These are phyloP conservation scores for Cinchona pubescens DNA, from an alignment of 257 asterid species.

Conservation along the genomic window DNA sequence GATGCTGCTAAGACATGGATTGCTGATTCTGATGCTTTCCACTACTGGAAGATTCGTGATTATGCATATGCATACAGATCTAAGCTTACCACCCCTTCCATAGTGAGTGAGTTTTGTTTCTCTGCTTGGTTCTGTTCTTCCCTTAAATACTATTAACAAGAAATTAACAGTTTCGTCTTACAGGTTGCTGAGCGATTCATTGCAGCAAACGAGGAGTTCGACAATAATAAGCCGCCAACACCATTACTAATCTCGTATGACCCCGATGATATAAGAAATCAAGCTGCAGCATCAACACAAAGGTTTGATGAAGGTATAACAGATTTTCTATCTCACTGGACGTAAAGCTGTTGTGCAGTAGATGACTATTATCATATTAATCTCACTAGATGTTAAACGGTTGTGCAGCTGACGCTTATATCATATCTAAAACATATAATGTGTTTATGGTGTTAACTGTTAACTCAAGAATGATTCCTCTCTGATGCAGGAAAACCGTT, in stretches of 20 bases:
- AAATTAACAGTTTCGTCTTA: constrained; percentile 12
- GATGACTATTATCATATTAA: neutral
- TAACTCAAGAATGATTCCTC: constrained; percentile 23
- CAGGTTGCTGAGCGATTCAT: constrained; percentile 96
- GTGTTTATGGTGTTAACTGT: neutral
- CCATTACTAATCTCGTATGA: constrained; percentile 78
- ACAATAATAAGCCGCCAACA: constrained; percentile 52
- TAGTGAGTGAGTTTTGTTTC: constrained; percentile 47
- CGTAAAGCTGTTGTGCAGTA: neutral
- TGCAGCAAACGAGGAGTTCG: constrained; percentile 73
- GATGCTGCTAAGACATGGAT: constrained; percentile 64
- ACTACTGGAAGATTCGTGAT: constrained; percentile 96
- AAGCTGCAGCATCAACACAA: constrained; percentile 86
- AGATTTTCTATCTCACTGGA: neutral
- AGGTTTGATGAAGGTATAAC: constrained; percentile 87
- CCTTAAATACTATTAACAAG: constrained; percentile 11
- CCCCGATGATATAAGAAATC: constrained; percentile 78
- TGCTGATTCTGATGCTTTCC: constrained; percentile 57
- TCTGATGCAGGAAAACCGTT: constrained; percentile 61
- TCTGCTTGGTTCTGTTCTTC: constrained; percentile 8
- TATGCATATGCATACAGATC: constrained; percentile 94
- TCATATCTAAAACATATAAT: neutral
- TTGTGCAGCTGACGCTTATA: neutral
- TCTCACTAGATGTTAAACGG: neutral
- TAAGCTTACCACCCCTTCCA: constrained; percentile 76